phyloP scores from a whole-genome alignment of 2,329 filamentous ascomycete species.

The Aspergillus sergii region DNA sequence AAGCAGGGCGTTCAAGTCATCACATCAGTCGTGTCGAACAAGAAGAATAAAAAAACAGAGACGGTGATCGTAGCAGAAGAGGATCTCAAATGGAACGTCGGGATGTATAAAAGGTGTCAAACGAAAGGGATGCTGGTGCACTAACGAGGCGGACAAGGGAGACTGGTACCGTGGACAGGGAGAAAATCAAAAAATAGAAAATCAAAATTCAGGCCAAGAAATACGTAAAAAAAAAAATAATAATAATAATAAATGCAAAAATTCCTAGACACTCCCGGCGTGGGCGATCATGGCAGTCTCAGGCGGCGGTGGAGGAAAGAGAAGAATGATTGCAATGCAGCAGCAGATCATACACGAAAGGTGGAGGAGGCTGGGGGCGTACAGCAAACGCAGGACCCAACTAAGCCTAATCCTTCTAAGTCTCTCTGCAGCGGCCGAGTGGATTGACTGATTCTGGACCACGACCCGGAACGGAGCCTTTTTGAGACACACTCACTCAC shows the following conservation, averaged over 20 bases:
- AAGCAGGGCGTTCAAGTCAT: conserved; percentile 23
- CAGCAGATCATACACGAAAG: conserved; percentile 28
- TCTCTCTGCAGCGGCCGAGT: conserved; percentile 17
- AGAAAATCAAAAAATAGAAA: conserved; percentile 21
- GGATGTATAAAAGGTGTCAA: conserved; percentile 30
- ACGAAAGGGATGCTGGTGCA: conserved; percentile 25
- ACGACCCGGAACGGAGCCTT: conserved; percentile 8
- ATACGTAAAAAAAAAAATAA: conserved; percentile 11
- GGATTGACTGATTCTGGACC: conserved; percentile 17
- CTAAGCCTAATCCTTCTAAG: conserved; percentile 15
- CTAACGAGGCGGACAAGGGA: conserved; percentile 32
- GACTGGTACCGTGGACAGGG: conserved; percentile 8
- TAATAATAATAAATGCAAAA: conserved; percentile 25
- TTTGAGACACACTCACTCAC: neutral
- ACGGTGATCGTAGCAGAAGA: neutral
- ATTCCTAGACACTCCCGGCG: conserved; percentile 20
- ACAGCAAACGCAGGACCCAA: conserved; percentile 24
- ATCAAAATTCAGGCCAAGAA: conserved; percentile 24
- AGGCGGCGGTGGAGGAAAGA: conserved; percentile 16
- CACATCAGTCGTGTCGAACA: conserved; percentile 15
- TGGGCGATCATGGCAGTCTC: conserved; percentile 8
- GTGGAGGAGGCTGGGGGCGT: conserved; percentile 29
- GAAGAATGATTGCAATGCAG: conserved; percentile 21
- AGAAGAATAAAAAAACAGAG: conserved; percentile 13
- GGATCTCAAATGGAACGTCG: conserved; percentile 2